phyloP scores from a whole-genome alignment of 163 green algal species.

The Chlorella variabilis region DNA sequence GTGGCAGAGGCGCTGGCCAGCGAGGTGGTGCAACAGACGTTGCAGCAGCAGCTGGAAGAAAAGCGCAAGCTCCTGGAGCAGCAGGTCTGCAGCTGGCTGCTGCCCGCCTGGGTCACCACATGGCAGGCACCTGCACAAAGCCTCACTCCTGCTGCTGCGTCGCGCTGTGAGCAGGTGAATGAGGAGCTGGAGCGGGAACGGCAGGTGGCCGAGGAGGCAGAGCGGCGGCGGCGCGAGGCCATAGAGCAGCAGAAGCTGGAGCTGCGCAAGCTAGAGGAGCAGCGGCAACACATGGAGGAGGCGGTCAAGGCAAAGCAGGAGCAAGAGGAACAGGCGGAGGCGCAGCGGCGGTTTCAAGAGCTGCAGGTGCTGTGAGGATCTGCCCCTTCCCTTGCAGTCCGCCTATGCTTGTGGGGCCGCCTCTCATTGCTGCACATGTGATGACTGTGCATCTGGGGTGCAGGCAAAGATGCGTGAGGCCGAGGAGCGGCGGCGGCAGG shows the following conservation, averaged over 20 bases:
- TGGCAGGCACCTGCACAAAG: not conserved
- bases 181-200: constrained; percentile 47
- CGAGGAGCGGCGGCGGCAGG: constrained; percentile 38
- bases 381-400: too few relatives aligned
- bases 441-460: too few relatives aligned
- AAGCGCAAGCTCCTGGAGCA: constrained; percentile 52
- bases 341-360: constrained; percentile 45
- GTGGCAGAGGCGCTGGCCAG: constrained; percentile 47
- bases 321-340: constrained; percentile 35
- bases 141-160: not conserved
- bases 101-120: not conserved
- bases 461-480: constrained; percentile 41
- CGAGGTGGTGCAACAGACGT: constrained; percentile 49
- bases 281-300: constrained; percentile 39
- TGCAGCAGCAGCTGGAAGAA: constrained; percentile 46
- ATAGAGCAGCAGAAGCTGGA: constrained; percentile 48
- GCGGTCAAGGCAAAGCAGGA: constrained; percentile 30
- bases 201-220: constrained; percentile 36
- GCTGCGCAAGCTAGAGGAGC: constrained; percentile 47
- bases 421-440: too few relatives aligned
- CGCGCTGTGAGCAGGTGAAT: constrained; percentile 36
- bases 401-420: too few relatives aligned
- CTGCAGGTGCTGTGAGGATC: constrained; percentile 30
- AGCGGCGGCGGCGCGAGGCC: constrained; percentile 21
- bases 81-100: constrained; percentile 10